Evolutionary conservation across 495 filamentous ascomycete genomes (phyloP), one percentile per base, ranked within the genome.

Genomic region (Aspergillus ostianus): DNA sequence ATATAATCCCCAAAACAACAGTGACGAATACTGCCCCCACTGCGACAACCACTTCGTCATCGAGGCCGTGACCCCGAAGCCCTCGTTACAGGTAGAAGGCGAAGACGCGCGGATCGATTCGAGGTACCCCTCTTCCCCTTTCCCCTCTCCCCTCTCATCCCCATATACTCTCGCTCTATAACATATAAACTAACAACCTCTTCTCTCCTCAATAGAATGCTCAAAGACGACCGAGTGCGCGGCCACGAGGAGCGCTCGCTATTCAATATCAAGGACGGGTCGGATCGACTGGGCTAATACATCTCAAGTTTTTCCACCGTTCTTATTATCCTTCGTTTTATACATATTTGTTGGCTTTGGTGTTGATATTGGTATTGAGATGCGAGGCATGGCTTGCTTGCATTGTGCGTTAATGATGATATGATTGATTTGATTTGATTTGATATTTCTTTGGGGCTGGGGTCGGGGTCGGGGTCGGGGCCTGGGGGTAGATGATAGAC

Each of bases 1-100:
- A n/a, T n/a, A n/a, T 4, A 26, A 26, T 26, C 2, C 23, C 23
- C 23, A 26, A 26, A 26, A 26, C 4, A 26, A 26, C 32, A n/a
- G 91, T 71, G 95, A 98, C 80, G 95, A 98, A 74, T 98, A 96
- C 79, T 98, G 94, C 77, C 95, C 94, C n/a, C 90, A 97, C 77
- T 98, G 94, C 80, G 94, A 98, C 73, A 98, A 98, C 73, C 94
- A 98, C 74, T 98, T 92, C 69, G 88, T 98, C 21, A 75, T 98
- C 58, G 93, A 97, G 18, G 94, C 94, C 23, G 69, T 88, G 57
- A 90, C 87, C 20, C 90, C 94, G 10, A 89, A 92, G 73, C 81
- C 92, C 9, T 80, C 86, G 36, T 73, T 98, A 54, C 81, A 90
- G 55, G 82, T 98, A 27, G 94, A 98, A 72, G 90, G 94, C 45